Conservation (phyloP, 2,329 filamentous ascomycete species). For the Colletotrichum melonis region DNA sequence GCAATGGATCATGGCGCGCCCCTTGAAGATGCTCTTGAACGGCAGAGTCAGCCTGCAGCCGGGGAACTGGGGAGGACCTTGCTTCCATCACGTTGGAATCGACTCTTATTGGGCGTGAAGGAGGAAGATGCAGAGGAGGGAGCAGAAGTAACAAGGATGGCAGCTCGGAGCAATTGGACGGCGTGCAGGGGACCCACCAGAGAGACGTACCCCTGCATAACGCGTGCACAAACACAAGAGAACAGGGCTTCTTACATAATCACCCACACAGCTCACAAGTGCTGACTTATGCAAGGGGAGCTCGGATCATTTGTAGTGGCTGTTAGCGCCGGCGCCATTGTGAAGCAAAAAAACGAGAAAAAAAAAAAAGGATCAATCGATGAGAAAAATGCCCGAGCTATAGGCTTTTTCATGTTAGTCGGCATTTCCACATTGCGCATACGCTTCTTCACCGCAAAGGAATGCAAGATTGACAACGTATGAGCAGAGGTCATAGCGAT, state of each 20-base stretch:
- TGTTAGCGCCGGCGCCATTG: not conserved
- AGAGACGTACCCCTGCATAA: conserved; percentile 3
- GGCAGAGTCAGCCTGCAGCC: conserved; percentile 28
- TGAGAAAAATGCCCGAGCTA: not conserved
- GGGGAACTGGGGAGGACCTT: conserved; percentile 15
- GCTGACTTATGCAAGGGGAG: not conserved
- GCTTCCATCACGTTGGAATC: conserved; percentile 21
- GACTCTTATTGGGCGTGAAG: conserved; percentile 5
- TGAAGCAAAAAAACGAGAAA: not conserved
- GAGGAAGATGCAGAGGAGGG: not conserved
- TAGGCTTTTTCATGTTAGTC: not conserved
- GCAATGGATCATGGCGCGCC: not conserved
- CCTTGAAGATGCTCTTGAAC: not conserved
- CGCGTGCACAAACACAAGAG: not conserved
- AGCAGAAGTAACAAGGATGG: conserved; percentile 12
- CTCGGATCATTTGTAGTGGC: not conserved
- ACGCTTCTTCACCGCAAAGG: not conserved
- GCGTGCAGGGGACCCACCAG: not conserved
- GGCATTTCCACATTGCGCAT: not conserved
- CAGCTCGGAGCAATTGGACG: conserved; percentile 24
- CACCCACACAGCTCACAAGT: not conserved
- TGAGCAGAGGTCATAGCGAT: not conserved
- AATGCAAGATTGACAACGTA: conserved; percentile 17
- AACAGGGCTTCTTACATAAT: not conserved
- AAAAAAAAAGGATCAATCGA: not conserved